Evolutionary conservation across 495 filamentous ascomycete genomes (phyloP), one percentile per base, ranked within the genome.

Genomic region (Aspergillus ellipticus): DNA sequence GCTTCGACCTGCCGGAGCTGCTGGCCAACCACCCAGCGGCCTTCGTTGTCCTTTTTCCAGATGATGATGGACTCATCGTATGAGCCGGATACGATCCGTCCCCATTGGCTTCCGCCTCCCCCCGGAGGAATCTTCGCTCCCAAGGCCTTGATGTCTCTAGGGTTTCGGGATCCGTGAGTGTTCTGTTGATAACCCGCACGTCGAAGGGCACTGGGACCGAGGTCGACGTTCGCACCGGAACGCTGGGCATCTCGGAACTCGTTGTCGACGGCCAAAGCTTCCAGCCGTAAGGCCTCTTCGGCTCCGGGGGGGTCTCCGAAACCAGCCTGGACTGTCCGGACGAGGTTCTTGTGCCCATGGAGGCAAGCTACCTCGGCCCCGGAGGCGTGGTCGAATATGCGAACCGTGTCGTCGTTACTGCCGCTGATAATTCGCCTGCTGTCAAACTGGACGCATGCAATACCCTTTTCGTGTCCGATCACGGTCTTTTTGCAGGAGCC

Each of bases 401-500:
- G 90, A 28, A 97, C 90, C 11, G 91, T 90, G 62, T 94, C 88
- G 68, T 99, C 94, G 62, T 90, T 96, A 70, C 92, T 96, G 2
- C 94, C 94, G 59, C 88, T 95, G 43, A 99, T 90, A 51, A 99
- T 96, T 3, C 93, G 84, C n/a, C 88, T 85, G n/a, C 90, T 92
- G 69, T 99, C 94, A 62, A 89, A 96, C 70, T 97, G 92, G 17
- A 99, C 90, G 70, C 94, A 99, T 15, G 94, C 94, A 64, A 99
- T 97, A 16, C 94, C 94, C 69, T 97, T 99, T 54, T 82, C 81
- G 64, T 99, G 94, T 4, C 94, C 95, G 43, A 89, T 70, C 35
- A 95, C 81, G 8, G 89, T 94, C 60, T 86, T 84, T 16, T 79
- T 74, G 66, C 89, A 93, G 13, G 77, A 71, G 49, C 92, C 90